Evolutionary conservation across 305 asterid genomes (phyloP).

Genomic region (Fraxinus angustifolia): DNA sequence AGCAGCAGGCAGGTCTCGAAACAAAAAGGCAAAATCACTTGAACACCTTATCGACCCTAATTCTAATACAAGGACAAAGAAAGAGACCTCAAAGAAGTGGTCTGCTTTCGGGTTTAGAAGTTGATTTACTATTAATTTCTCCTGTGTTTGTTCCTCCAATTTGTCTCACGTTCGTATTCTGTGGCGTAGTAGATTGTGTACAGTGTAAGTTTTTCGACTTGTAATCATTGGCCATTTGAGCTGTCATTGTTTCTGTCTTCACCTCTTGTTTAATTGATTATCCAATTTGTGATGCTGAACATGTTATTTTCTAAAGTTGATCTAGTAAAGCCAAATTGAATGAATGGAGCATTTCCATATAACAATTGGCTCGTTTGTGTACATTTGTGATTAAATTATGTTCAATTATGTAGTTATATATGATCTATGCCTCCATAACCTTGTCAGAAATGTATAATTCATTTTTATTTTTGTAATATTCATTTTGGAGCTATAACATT

Average conservation of each 20-base stretch:
- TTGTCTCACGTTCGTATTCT: conserved; percentile 25
- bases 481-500: neutral
- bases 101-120: conserved; percentile 94
- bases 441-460: neutral
- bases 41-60: conserved; percentile 89
- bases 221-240: conserved; percentile 30
- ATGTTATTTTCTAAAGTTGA: neutral
- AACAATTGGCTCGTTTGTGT: neutral
- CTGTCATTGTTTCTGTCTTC: conserved; percentile 22
- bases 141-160: conserved; percentile 8
- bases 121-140: conserved; percentile 30
- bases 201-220: conserved; percentile 42
- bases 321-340: neutral
- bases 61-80: conserved; percentile 65
- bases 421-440: neutral
- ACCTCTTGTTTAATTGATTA: conserved; percentile 27
- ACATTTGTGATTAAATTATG: neutral
- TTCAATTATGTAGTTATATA: neutral
- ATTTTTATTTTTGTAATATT: too few relatives aligned
- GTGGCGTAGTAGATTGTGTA: conserved; percentile 56
- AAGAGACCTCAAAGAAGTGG: conserved; percentile 93
- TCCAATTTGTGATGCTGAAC: conserved; percentile 24
- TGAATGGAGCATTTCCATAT: neutral
- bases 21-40: conserved; percentile 89
- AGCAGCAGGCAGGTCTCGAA: conserved; percentile 90